Percentiles rank a stretch among this genome's conserved stretches.
Evolutionary conservation across 257 asterid genomes (phyloP).

Genomic region (Solanum pimpinellifolium): DNA sequence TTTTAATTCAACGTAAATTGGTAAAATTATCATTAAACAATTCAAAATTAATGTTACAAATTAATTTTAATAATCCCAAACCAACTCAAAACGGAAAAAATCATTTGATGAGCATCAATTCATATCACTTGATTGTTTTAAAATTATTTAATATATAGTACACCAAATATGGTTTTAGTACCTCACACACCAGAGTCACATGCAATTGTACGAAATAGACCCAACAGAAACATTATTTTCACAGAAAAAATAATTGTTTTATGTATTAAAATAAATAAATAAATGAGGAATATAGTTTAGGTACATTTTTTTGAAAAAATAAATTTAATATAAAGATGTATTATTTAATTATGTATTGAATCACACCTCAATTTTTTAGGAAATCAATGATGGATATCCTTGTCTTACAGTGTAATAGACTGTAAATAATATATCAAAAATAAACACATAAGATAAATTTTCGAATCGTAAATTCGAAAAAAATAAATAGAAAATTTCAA

Average conservation of each 20-base stretch:
- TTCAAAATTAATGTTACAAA: background rate
- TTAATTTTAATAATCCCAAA: background rate
- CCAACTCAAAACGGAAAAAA: background rate
- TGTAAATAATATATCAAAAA: no score
- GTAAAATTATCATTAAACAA: background rate
- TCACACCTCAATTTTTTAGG: background rate
- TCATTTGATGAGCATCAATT: background rate
- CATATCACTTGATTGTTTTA: background rate
- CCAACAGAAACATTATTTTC: background rate
- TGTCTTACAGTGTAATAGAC: background rate
- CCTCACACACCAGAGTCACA: background rate
- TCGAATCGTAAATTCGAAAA: rapidly evolving
- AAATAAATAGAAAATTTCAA: background rate
- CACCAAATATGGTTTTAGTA: background rate
- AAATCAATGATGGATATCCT: background rate
- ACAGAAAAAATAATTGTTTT: background rate
- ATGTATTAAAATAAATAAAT: background rate
- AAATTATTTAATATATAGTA: background rate
- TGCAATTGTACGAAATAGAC: background rate
- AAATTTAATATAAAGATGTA: background rate
- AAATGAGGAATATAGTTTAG: background rate
- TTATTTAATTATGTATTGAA: background rate
- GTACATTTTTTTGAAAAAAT: background rate
- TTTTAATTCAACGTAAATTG: background rate
- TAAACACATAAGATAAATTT: no score